Base-by-base conservation (phyloP, 805 yeast genomes). In the Ogataea haglerorum region DNA sequence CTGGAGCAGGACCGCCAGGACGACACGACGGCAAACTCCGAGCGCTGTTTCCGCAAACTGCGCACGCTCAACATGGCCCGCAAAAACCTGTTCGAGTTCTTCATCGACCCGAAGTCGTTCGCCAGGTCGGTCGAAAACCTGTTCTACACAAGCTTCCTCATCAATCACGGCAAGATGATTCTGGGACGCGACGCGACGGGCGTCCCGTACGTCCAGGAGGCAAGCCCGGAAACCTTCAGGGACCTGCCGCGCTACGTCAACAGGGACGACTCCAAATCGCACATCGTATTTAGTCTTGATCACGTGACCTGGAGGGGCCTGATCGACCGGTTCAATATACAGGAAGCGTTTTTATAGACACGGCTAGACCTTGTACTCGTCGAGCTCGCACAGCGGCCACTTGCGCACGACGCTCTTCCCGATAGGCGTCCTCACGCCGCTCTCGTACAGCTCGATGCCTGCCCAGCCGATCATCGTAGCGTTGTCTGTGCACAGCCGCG, bases 391-490 rank as follows among this genome's bases (percentile, higher is more conserved):
- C 44, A 89, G 55, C 2, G 95, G 90, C 99, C 99, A 91, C 61
- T 80, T 86, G 34, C 88, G 68, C 1, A 78, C 67, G 1, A 95
- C 95, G n/a, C 72, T 54, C 3, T 79, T 75, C 9, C 64, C 70
- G 30, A 85, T 52, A 5, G 70, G 73, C 0, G 89, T 75, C 10
- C 70, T 65, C 14, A 63, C 58, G 5, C 74, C 72, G 13, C 58
- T 51, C 57, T 89, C 96, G 56, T 67, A 83, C 14, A 90, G 63
- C 58, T 91, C 96, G 7, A 91, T 86, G 0, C 97, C 99, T 0
- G 98, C 95, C 80, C 95, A 87, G 1, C 96, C 99, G 38, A 93
- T 93, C 99, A 93, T 93, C 2, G 88, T 77, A 0, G 97, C 95
- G 60, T 93, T 93, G 56, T 93, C 99, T 0, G 97, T 88, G 57